Percentiles rank a stretch among this genome's conserved stretches.
Conservation (phyloP, 2,329 filamentous ascomycete species). For the Clonostachys rosea region DNA sequence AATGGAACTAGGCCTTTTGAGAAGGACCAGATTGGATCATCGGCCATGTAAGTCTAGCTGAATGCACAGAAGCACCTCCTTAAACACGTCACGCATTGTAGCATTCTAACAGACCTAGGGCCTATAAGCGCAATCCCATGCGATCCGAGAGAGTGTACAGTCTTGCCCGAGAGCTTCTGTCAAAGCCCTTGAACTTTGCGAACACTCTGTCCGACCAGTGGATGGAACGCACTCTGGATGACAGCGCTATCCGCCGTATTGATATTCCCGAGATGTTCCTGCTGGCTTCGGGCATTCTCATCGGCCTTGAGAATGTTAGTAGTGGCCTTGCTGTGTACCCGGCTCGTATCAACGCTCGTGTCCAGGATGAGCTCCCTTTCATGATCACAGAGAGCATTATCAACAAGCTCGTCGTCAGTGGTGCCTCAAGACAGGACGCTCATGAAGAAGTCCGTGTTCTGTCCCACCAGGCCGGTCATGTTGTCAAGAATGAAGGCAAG, state of each 20-base stretch:
- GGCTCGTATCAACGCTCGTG: background rate
- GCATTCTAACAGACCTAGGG: slow-evolving; percentile 9
- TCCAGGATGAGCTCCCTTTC: slow-evolving; percentile 67
- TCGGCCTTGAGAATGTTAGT: slow-evolving; percentile 62
- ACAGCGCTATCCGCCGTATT: slow-evolving; percentile 65
- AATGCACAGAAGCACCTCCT: background rate
- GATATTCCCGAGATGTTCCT: slow-evolving; percentile 65
- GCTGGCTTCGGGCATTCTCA: slow-evolving; percentile 62
- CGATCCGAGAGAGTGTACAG: slow-evolving; percentile 39
- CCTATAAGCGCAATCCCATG: slow-evolving; percentile 45
- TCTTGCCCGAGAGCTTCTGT: slow-evolving; percentile 36
- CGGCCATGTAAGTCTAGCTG: slow-evolving; percentile 7
- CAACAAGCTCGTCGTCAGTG: slow-evolving; percentile 71
- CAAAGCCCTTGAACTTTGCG: slow-evolving; percentile 25
- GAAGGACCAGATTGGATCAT: slow-evolving; percentile 70
- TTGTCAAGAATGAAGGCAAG: slow-evolving; percentile 46
- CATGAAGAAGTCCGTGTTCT: slow-evolving; percentile 86
- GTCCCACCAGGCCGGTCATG: slow-evolving; percentile 59
- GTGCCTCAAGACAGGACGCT: slow-evolving; percentile 71
- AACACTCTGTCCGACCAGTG: slow-evolving; percentile 24
- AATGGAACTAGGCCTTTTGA: slow-evolving; percentile 54
- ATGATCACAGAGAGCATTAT: slow-evolving; percentile 69
- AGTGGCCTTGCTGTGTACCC: slow-evolving; percentile 76
- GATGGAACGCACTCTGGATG: slow-evolving; percentile 72
- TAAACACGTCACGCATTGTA: background rate